Percentiles rank a stretch among this genome's conserved stretches.
Evolutionary conservation across 306 rosid genomes (phyloP).

Genomic region (Cucurbita moschata): DNA sequence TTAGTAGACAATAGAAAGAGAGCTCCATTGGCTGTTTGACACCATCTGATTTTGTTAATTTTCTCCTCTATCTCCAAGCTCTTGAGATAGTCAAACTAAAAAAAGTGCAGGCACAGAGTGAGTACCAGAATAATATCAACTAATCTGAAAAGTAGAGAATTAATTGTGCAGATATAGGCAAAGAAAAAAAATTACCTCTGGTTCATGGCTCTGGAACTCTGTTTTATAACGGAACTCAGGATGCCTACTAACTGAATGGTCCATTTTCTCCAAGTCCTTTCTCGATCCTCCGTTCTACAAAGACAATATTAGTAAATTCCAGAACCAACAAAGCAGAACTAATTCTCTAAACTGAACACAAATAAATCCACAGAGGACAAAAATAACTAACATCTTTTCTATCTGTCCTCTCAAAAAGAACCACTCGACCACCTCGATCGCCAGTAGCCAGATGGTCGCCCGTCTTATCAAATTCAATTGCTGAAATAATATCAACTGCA

Average conservation of each 20-base stretch:
- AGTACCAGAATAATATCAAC: conserved; percentile 6
- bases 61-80: conserved; percentile 99
- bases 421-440: conserved; percentile 99
- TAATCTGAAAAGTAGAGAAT: background rate
- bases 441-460: conserved; percentile 99
- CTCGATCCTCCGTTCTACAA: conserved; percentile 59
- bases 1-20: conserved; percentile 88
- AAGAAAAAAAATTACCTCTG: conserved; percentile 45
- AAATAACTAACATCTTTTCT: conserved; percentile 56
- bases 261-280: conserved; percentile 80
- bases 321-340: conserved; percentile 5
- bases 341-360: conserved; percentile 4
- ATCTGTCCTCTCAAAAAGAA: conserved; percentile 97
- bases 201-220: conserved; percentile 99
- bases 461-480: conserved; percentile 85
- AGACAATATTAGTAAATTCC: background rate
- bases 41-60: conserved; percentile 99
- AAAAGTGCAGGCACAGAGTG: background rate
- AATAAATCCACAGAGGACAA: conserved; percentile 2
- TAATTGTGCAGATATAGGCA: background rate
- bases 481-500: conserved; percentile 97
- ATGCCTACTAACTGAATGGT: conserved; percentile 66
- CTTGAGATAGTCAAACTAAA: conserved; percentile 97
- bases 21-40: conserved; percentile 92
- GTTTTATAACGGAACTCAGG: conserved; percentile 98